These are phyloP conservation scores for Massariosphaeria phaeospora DNA, from an alignment of 495 filamentous ascomycete species.

Conservation along the genomic window DNA sequence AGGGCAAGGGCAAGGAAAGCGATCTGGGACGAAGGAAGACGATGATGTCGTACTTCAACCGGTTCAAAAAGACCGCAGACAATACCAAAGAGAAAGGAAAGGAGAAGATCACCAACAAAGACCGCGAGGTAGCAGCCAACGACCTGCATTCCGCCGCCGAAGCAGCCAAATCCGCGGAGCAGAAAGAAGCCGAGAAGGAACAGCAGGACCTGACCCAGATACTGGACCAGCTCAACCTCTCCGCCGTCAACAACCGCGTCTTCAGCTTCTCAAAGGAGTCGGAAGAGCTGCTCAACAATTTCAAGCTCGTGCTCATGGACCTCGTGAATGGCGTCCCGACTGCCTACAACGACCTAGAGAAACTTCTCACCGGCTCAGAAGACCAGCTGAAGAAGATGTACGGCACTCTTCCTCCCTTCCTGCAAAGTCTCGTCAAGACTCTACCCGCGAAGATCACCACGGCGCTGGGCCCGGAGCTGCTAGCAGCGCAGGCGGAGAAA, in stretches of 20 bases:
- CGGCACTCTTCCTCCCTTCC: constrained; percentile 66
- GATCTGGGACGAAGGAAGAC: constrained; percentile 6
- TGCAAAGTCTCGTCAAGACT: constrained; percentile 83
- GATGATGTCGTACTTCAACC: constrained; percentile 27
- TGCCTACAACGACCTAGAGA: constrained; percentile 81
- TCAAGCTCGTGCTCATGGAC: constrained; percentile 85
- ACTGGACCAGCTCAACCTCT: constrained; percentile 73
- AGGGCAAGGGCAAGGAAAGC: constrained; percentile 9
- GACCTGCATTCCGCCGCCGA: constrained; percentile 49
- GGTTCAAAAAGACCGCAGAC: constrained; percentile 10
- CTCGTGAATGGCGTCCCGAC: constrained; percentile 88
- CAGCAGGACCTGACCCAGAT: constrained; percentile 68
- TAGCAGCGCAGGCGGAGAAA: constrained; percentile 68
- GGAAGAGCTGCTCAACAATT: constrained; percentile 70
- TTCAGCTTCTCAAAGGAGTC: constrained; percentile 80
- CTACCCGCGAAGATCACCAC: constrained; percentile 77
- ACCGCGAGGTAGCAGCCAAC: constrained; percentile 38
- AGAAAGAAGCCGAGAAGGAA: constrained; percentile 50
- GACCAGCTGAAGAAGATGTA: constrained; percentile 70
- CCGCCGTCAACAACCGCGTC: constrained; percentile 70
- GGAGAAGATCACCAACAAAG: constrained; percentile 15
- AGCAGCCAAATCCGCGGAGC: constrained; percentile 45
- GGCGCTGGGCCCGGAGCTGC: constrained; percentile 68
- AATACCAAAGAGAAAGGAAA: constrained; percentile 29
- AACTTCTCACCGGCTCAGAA: constrained; percentile 75